Conservation (phyloP, 2,329 filamentous ascomycete species). For the Xylariaceae sp. region DNA sequence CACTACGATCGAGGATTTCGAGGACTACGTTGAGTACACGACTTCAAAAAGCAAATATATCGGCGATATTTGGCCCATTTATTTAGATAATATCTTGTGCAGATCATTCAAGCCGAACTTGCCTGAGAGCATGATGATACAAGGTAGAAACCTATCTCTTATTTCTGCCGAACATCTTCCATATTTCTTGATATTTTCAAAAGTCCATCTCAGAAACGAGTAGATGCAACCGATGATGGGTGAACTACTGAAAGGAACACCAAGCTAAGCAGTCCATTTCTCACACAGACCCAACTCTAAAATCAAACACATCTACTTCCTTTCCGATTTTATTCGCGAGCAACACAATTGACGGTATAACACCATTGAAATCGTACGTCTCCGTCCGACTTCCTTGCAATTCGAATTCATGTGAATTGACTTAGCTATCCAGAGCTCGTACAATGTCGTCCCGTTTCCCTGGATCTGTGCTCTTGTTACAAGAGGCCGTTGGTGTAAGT, state of each 20-base stretch:
- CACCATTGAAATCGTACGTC: slow-evolving; percentile 35
- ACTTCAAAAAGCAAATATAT: slow-evolving; percentile 32
- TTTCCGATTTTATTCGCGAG: slow-evolving; percentile 40
- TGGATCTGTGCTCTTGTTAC: slow-evolving; percentile 29
- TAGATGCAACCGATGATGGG: no score
- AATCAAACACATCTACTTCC: slow-evolving; percentile 25
- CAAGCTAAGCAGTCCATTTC: slow-evolving; percentile 16
- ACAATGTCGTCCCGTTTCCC: slow-evolving; percentile 31
- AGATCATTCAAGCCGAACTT: slow-evolving; percentile 24
- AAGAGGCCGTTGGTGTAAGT: slow-evolving; percentile 36
- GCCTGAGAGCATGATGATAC: slow-evolving; percentile 30
- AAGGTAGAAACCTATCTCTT: slow-evolving; percentile 18
- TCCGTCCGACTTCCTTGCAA: not conserved
- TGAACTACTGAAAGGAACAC: slow-evolving; percentile 1
- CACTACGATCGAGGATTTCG: slow-evolving; percentile 27
- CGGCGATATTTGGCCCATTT: slow-evolving; percentile 32
- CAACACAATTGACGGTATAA: slow-evolving; percentile 39
- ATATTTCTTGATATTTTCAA: not conserved
- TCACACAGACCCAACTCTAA: slow-evolving; percentile 21
- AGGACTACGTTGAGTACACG: slow-evolving; percentile 23
- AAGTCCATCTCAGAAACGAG: not conserved
- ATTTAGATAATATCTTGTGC: slow-evolving; percentile 26
- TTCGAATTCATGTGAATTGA: slow-evolving; percentile 10
- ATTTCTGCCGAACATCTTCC: not conserved
- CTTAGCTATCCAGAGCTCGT: slow-evolving; percentile 21